A percentile compares a stretch with the other conserved stretches of the same genome.
phyloP scores from a whole-genome alignment of 2,329 filamentous ascomycete species.

The Monilinia fructicola region DNA sequence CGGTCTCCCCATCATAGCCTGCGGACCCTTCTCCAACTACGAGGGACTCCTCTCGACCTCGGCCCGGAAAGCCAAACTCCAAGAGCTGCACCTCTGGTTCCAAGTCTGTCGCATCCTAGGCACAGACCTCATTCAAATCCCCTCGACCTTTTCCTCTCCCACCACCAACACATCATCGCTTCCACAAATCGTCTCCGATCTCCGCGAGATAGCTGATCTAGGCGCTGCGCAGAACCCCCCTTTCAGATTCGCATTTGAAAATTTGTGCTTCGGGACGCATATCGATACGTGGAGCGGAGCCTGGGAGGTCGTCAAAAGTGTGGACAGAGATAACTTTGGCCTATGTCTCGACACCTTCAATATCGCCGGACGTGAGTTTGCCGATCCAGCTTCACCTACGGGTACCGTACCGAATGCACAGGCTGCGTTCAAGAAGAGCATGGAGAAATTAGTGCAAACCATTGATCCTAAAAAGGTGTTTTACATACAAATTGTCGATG shows the following conservation, averaged over 20 bases:
- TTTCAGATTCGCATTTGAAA: conserved; percentile 72
- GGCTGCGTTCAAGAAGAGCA: conserved; percentile 47
- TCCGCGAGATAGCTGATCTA: conserved; percentile 65
- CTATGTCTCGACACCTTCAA: conserved; percentile 79
- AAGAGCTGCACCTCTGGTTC: conserved; percentile 70
- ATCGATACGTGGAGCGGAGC: conserved; percentile 69
- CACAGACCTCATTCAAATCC: conserved; percentile 73
- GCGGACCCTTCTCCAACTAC: conserved; percentile 72
- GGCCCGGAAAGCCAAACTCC: conserved; percentile 56
- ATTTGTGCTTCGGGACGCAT: conserved; percentile 69
- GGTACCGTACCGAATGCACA: conserved; percentile 35
- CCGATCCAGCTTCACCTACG: conserved; percentile 57
- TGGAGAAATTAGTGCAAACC: conserved; percentile 31
- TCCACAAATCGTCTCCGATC: conserved; percentile 59
- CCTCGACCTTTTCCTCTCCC: conserved; percentile 57
- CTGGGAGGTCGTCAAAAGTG: conserved; percentile 65
- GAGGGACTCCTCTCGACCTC: conserved; percentile 67
- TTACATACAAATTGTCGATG: conserved; percentile 76
- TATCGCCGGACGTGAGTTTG: conserved; percentile 69
- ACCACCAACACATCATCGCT: conserved; percentile 49
- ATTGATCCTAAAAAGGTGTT: conserved; percentile 52
- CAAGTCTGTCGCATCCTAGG: conserved; percentile 61
- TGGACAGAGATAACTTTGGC: conserved; percentile 71
- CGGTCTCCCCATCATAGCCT: conserved; percentile 54
- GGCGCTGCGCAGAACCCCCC: conserved; percentile 55